These are phyloP conservation scores for Nothophaeocryptopus gaeumannii DNA, from an alignment of 2,329 filamentous ascomycete species.

Conservation along the genomic window DNA sequence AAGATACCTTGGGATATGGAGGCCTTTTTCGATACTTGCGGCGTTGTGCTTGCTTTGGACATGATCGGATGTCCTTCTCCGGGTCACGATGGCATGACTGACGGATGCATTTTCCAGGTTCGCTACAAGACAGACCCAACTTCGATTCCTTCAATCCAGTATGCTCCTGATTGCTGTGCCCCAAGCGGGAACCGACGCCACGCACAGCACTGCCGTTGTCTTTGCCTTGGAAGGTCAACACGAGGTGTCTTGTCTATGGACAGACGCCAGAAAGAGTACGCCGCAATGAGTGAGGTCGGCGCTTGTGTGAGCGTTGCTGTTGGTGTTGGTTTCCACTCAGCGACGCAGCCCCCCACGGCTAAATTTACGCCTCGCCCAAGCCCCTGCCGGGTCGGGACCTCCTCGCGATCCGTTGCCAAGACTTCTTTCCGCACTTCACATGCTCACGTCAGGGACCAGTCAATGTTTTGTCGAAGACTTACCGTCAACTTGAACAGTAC, in stretches of 20 bases:
- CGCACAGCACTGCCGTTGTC: constrained; percentile 1
- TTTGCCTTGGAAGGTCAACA: neutral
- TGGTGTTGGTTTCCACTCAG: constrained; percentile 10
- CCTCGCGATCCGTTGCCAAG: no score
- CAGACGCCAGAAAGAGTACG: constrained; percentile 1
- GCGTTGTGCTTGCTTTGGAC: no score
- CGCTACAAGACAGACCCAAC: no score
- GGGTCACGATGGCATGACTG: no score
- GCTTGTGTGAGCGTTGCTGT: constrained; percentile 3
- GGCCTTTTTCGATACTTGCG: no score
- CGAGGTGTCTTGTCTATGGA: constrained; percentile 5
- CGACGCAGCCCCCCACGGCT: constrained; percentile 1
- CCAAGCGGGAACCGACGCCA: constrained; percentile 2
- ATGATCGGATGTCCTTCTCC: no score
- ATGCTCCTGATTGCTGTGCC: neutral
- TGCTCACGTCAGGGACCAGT: no score
- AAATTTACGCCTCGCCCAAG: constrained; percentile 4
- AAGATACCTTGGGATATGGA: no score
- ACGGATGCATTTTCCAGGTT: no score
- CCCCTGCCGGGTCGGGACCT: neutral
- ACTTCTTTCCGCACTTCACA: no score
- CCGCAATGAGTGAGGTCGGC: constrained; percentile 2
- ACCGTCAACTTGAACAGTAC: no score
- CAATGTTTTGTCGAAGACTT: no score
- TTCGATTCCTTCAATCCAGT: neutral